Evolutionary conservation across 2,329 filamentous ascomycete genomes (phyloP), one percentile per base, ranked within the genome.

Genomic region (Cladorrhinum sp.): DNA sequence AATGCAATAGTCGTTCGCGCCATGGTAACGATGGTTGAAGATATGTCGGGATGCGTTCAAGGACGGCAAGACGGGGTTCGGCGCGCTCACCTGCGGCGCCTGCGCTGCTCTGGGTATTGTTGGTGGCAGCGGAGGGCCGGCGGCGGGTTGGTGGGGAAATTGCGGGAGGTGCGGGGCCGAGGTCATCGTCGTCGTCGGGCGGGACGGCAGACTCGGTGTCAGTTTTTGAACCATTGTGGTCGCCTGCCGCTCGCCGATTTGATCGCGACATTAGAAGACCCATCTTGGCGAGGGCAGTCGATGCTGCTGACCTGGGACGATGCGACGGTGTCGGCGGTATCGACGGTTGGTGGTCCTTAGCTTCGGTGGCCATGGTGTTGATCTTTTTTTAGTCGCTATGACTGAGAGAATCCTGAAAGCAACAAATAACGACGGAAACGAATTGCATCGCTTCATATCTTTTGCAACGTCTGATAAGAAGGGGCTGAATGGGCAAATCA

Each of bases 41-140:
- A 45, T 68, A 69, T 3, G 71, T 73, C 9, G 71, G 71, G 4
- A 72, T 60, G 29, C 69, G 64, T 56, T 70, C 68, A 41, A 71
- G 61, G 12, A 60, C 57, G 32, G 49, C 27, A 8, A 57, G 48
- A 6, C 55, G 12, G 12, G 45, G 52, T 24, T 50, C 36, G 12
- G 53, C 53, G 24, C 25, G 20, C 18, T 25, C 38, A 24, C 32
- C 9, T 29, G n/a, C 20, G 13, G 12, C 16, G 24, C 8, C 22
- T 9, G 6, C 9, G 49, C 49, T 50, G 20, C n/a, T 20, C 25
- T 22, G 13, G 27, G 13, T 23, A 29, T 24, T 18, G 12, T 20
- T 9, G 16, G 32, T 24, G 3, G 32, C 32, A 22, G 32, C 3
- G 52, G 23, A 36, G 29, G 38, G 29, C 20, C 13, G 52, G 29